Evolutionary conservation across 2,329 filamentous ascomycete species (phyloP).

Genomic region (Fusarium falciforme): DNA sequence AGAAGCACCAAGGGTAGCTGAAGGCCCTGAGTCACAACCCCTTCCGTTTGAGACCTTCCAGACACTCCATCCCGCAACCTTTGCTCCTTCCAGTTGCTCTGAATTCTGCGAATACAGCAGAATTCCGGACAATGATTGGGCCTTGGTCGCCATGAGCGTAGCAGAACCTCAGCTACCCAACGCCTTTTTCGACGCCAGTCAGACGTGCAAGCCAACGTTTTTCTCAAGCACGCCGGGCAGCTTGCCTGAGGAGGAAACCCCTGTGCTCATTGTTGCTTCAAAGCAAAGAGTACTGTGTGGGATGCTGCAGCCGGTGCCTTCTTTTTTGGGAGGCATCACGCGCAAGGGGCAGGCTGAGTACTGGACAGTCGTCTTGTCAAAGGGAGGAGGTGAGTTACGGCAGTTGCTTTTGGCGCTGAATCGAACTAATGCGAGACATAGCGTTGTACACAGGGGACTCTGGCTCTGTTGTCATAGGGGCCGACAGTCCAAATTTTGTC

Average conservation of each 20-base stretch:
- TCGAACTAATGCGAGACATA: background rate
- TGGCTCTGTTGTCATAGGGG: background rate
- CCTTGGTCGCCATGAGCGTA: background rate
- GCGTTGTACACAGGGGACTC: background rate
- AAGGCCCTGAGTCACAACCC: background rate
- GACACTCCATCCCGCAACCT: background rate
- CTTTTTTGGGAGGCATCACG: background rate
- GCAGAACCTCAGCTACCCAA: background rate
- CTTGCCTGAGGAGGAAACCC: background rate
- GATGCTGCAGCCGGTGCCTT: background rate
- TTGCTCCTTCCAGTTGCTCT: background rate
- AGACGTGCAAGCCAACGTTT: background rate
- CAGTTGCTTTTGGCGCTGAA: fast-evolving
- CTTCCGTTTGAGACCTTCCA: background rate
- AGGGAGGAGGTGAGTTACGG: background rate
- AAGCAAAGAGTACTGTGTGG: background rate
- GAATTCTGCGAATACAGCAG: background rate
- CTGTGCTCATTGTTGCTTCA: background rate
- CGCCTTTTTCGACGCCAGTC: background rate
- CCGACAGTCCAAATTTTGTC: background rate
- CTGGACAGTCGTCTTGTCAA: background rate
- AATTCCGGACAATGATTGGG: background rate
- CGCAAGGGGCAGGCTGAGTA: background rate
- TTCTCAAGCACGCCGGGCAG: background rate
- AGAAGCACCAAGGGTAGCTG: background rate